Evolutionary conservation across 305 asterid genomes (phyloP).

Genomic region (Ilex paraguariensis): DNA sequence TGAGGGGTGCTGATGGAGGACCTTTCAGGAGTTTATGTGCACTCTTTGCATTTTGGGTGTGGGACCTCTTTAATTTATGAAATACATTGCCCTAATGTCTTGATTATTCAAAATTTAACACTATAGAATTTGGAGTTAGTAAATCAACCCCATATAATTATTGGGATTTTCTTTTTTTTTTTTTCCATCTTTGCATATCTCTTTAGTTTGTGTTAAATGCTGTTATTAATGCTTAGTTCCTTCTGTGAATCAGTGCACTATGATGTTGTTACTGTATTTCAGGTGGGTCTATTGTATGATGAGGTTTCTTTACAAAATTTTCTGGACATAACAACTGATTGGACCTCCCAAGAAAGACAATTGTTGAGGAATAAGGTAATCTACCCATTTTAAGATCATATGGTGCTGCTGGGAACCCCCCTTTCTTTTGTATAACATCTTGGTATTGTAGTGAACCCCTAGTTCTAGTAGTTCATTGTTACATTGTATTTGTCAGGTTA

Average conservation of each 20-base stretch:
- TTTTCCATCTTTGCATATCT: too few relatives aligned
- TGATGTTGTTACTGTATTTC: slow-evolving; percentile 19
- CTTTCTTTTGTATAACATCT: too few relatives aligned
- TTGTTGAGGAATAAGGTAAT: slow-evolving; percentile 90
- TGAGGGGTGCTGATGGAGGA: slow-evolving; percentile 99
- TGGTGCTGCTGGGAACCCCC: neutral
- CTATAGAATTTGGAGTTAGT: too few relatives aligned
- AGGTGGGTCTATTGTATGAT: slow-evolving; percentile 92
- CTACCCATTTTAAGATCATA: neutral
- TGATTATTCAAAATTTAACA: neutral
- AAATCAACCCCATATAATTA: too few relatives aligned
- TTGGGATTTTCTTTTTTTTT: too few relatives aligned
- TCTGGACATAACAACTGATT: slow-evolving; percentile 79
- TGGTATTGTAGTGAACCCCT: too few relatives aligned
- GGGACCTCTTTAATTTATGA: too few relatives aligned
- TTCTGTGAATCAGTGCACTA: neutral
- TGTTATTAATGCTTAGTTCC: too few relatives aligned
- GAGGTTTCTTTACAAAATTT: slow-evolving; percentile 71
- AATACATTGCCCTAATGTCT: neutral
- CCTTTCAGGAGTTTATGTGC: slow-evolving; percentile 97
- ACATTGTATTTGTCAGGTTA: too few relatives aligned
- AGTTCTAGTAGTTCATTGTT: too few relatives aligned
- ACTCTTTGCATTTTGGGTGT: slow-evolving; percentile 93
- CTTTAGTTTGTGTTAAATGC: neutral
- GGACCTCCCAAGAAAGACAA: slow-evolving; percentile 77